These are phyloP conservation scores for Rhazya stricta DNA, from an alignment of 257 asterid species.

Conservation along the genomic window DNA sequence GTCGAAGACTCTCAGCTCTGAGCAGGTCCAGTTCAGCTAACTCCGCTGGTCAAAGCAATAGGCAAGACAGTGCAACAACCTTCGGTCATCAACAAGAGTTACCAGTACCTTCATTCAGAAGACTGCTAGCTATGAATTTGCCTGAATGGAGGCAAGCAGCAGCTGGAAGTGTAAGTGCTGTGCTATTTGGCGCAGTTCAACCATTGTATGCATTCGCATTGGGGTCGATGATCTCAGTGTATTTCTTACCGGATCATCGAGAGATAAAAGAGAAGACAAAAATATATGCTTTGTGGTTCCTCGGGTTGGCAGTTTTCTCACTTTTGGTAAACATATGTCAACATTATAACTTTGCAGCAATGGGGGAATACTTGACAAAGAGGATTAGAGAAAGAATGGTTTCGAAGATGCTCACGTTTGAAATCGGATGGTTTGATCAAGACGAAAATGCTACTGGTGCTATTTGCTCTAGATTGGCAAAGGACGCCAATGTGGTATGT, in stretches of 20 bases:
- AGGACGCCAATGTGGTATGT: conserved; percentile 90
- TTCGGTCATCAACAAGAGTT: conserved; percentile 36
- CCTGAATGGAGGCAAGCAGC: conserved; percentile 89
- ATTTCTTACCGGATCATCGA: conserved; percentile 49
- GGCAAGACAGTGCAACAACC: conserved; percentile 13
- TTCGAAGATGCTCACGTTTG: conserved; percentile 81
- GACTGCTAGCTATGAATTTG: conserved; percentile 72
- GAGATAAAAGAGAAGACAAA: conserved; percentile 53
- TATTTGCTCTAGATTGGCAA: conserved; percentile 78
- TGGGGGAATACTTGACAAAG: conserved; percentile 88
- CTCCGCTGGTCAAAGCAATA: conserved; percentile 31
- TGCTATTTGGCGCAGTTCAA: conserved; percentile 75
- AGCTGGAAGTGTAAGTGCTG: conserved; percentile 55
- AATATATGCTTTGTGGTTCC: conserved; percentile 49
- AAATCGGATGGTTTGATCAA: conserved; percentile 86
- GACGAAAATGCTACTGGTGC: conserved; percentile 81
- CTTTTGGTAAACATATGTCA: conserved; percentile 55
- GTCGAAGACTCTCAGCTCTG: conserved; percentile 40
- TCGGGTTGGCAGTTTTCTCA: conserved; percentile 76
- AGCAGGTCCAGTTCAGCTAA: conserved; percentile 65
- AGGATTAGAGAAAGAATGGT: conserved; percentile 80
- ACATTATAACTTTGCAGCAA: conserved; percentile 81
- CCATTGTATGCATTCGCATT: conserved; percentile 70
- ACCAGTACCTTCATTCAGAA: conserved; percentile 55
- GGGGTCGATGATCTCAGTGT: conserved; percentile 79